Percentiles rank a stretch among this genome's conserved stretches.
Conservation (phyloP, 306 rosid genomes). For the Citrullus colocynthis region DNA sequence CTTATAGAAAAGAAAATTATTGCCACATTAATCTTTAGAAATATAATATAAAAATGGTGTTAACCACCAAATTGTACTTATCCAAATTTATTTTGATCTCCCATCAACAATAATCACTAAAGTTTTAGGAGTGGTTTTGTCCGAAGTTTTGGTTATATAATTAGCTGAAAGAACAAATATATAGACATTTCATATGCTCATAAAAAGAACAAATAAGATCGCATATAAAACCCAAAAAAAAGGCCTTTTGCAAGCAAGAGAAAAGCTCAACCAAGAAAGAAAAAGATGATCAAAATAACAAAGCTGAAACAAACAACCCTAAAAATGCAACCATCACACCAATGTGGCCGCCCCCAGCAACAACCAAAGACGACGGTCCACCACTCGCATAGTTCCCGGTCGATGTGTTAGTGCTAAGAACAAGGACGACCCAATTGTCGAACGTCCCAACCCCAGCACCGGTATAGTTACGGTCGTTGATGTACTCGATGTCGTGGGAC, state of each 20-base stretch:
- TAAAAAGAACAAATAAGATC: no score
- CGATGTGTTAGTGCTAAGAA: slow-evolving; percentile 28
- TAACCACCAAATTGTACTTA: no score
- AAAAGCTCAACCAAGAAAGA: neutral
- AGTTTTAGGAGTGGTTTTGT: no score
- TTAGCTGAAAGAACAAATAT: no score
- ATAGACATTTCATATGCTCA: no score
- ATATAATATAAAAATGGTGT: no score
- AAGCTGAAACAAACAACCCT: neutral
- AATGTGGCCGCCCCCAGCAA: neutral
- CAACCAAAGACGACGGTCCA: slow-evolving; percentile 17
- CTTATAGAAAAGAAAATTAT: no score
- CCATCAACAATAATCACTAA: no score
- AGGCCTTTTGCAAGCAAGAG: neutral
- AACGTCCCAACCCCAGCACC: slow-evolving; percentile 46
- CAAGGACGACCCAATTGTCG: slow-evolving; percentile 47
- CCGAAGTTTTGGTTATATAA: no score
- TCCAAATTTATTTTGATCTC: no score
- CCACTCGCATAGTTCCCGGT: slow-evolving; percentile 33
- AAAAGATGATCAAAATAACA: neutral
- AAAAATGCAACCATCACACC: slow-evolving; percentile 10
- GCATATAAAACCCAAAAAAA: neutral
- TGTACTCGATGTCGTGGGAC: slow-evolving; percentile 12
- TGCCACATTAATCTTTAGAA: no score
- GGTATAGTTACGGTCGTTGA: slow-evolving; percentile 25